Conservation (phyloP, 2,329 filamentous ascomycete species). For the Diaporthe nobilis region DNA sequence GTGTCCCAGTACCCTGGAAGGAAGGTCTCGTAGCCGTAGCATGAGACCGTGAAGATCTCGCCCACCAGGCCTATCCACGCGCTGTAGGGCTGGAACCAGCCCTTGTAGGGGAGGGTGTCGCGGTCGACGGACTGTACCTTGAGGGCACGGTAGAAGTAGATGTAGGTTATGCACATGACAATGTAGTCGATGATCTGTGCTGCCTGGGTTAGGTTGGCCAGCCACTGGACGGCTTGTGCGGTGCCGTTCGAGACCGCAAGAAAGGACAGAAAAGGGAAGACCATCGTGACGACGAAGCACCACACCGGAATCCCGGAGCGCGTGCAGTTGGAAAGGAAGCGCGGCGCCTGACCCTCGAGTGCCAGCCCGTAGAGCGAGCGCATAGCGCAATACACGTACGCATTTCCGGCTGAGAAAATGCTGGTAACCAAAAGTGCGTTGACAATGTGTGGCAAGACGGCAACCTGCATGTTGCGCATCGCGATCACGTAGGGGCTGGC, state of each 20-base stretch:
- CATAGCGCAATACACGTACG: conserved; percentile 42
- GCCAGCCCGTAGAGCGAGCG: conserved; percentile 42
- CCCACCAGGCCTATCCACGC: conserved; percentile 62
- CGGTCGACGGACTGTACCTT: conserved; percentile 51
- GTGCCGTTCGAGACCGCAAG: conserved; percentile 42
- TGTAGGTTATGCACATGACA: conserved; percentile 49
- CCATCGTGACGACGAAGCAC: conserved; percentile 67
- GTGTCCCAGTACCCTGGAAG: conserved; percentile 48
- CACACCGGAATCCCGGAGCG: conserved; percentile 73
- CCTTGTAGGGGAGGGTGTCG: conserved; percentile 69
- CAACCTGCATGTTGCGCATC: conserved; percentile 68
- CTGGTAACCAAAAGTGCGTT: conserved; percentile 61
- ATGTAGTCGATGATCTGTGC: conserved; percentile 75
- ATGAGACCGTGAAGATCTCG: conserved; percentile 60
- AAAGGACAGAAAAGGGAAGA: conserved; percentile 61
- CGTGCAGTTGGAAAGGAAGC: conserved; percentile 70
- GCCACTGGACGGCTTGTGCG: conserved; percentile 56
- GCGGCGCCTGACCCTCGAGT: conserved; percentile 40
- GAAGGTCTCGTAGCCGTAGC: conserved; percentile 67
- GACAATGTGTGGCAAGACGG: conserved; percentile 68
- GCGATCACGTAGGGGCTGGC: conserved; percentile 76
- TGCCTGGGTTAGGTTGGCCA: conserved; percentile 70
- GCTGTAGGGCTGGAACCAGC: conserved; percentile 72
- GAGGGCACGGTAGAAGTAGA: conserved; percentile 42
- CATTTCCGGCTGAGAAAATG: conserved; percentile 43